Percentiles rank a stretch among this genome's conserved stretches.
phyloP scores from a whole-genome alignment of 2,329 filamentous ascomycete genomes.

The Dichotomopilus funicola region DNA sequence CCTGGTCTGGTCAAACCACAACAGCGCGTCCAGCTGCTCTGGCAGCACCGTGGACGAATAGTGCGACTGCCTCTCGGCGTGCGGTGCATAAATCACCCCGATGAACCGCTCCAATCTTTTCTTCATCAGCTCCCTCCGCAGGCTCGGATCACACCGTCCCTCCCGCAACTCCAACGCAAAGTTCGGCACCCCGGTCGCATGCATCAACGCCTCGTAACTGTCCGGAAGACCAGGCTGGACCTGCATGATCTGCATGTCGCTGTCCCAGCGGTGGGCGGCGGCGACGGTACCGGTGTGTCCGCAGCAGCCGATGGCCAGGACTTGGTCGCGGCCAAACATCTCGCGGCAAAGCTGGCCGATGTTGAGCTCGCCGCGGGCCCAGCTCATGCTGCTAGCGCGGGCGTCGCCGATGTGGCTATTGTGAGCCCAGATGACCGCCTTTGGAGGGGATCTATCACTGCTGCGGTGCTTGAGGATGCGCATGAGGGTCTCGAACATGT shows the following conservation, averaged over 20 bases:
- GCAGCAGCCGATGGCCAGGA: conserved; percentile 35
- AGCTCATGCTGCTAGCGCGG: conserved; percentile 44
- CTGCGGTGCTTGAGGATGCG: conserved; percentile 38
- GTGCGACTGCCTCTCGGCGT: conserved; percentile 43
- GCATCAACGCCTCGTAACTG: conserved; percentile 44
- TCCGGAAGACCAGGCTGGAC: conserved; percentile 39
- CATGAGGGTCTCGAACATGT: conserved; percentile 44
- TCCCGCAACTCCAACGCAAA: conserved; percentile 42
- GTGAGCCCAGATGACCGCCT: conserved; percentile 48
- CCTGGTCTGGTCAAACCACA: conserved; percentile 43
- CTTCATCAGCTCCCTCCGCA: conserved; percentile 32
- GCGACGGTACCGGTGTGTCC: conserved; percentile 47
- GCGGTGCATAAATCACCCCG: conserved; percentile 45
- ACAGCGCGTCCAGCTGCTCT: conserved; percentile 42
- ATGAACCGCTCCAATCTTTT: conserved; percentile 45
- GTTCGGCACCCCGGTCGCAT: conserved; percentile 37
- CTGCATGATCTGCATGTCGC: conserved; percentile 43
- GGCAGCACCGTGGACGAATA: conserved; percentile 41
- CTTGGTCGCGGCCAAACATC: conserved; percentile 27
- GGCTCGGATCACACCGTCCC: conserved; percentile 28
- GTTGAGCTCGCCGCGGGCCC: conserved; percentile 39
- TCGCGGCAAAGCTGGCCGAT: conserved; percentile 48
- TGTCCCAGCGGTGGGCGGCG: conserved; percentile 45
- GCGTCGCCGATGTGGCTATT: conserved; percentile 49
- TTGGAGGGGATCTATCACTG: conserved; percentile 26